Base-by-base conservation (phyloP, 345 rosid genomes). In the Syzygium grande region DNA sequence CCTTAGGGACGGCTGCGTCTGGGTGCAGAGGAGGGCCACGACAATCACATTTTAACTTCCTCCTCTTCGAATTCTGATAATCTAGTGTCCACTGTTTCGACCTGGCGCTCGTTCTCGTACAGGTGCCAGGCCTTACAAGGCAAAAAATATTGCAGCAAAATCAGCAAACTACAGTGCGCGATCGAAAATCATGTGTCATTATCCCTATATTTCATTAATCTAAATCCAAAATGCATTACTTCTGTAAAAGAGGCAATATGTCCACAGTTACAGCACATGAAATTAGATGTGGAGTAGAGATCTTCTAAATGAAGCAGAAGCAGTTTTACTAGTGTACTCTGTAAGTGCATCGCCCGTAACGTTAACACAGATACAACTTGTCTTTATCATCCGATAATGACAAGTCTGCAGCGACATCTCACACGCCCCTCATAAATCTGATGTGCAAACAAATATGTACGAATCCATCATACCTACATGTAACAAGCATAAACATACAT, bases 1-100 rank as follows among this genome's bases (percentile, higher is more conserved):
- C 85, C 98, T 88, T 30, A 89, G 87, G 17, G 51, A 27, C 43
- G 94, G 94, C 58, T 96, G 88, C 49, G 95, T 87, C 29, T 94
- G 97, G 52, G 98, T 94, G 89, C 98, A 94, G 84, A 94, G 49
- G 85, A 96, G 93, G 88, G 94, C 95, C 27, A 95, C 88, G 84
- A 91, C 90, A 52, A 92, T 91, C 89, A 94, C 54, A 1, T 93
- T 93, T 90, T 91, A 68, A 87, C 92, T 84, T 94, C 94, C 83
- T 93, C 94, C 86, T 88, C 84, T 14, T 89, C 68, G 87, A 92
- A 93, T 54, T 90, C 90, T 4, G 86, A 86, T 77, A 94, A 73
- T 56, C 51, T 89, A 5, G 92, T 11, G 89, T 94, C 96, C 3
- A 91, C 90, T 21, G 94, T 89, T 55, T 95, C 92, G 6, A 91